A percentile compares a stretch with the other conserved stretches of the same genome.
Evolutionary conservation across 768 basidiomycete species (phyloP).

Genomic region (Collybiopsis confluens): DNA sequence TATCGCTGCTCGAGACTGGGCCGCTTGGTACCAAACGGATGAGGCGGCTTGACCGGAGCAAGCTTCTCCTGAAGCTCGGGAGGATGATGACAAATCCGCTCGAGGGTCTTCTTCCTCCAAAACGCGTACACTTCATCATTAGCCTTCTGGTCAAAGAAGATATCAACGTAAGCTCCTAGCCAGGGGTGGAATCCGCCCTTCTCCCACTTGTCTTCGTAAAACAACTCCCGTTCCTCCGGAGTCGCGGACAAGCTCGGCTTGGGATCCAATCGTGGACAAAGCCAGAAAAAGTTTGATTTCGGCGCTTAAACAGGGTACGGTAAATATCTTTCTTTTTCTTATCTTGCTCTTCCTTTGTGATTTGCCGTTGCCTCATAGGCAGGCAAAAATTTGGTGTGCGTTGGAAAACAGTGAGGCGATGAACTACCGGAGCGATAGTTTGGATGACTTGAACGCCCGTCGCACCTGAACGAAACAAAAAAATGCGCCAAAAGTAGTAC

Average conservation of each 20-base stretch:
- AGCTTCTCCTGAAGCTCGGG: conserved; percentile 4
- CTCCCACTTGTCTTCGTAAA: conserved; percentile 11
- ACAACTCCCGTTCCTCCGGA: conserved; percentile 10
- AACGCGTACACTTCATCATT: conserved; percentile 8
- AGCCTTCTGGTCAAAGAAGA: neutral
- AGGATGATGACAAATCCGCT: neutral
- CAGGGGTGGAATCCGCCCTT: conserved; percentile 10
- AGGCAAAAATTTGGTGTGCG: conserved; percentile 8
- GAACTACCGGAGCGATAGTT: neutral
- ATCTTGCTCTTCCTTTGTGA: neutral
- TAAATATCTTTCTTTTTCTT: conserved; percentile 1
- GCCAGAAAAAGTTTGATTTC: conserved; percentile 5
- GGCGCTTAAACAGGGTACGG: neutral
- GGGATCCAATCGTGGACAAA: neutral
- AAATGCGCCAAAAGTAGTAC: neutral
- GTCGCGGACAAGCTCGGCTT: conserved; percentile 2
- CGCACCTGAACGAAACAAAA: neutral
- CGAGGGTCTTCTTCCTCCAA: conserved; percentile 4
- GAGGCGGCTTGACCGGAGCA: conserved; percentile 4
- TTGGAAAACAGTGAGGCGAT: conserved; percentile 14
- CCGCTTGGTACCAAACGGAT: conserved; percentile 6
- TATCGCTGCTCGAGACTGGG: conserved; percentile 7
- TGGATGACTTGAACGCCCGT: conserved; percentile 12
- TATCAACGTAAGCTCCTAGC: conserved; percentile 5
- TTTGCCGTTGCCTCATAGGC: conserved; percentile 3